Base-by-base conservation (phyloP, 2,329 filamentous ascomycete genomes). In the Dichotomopilus funicola region DNA sequence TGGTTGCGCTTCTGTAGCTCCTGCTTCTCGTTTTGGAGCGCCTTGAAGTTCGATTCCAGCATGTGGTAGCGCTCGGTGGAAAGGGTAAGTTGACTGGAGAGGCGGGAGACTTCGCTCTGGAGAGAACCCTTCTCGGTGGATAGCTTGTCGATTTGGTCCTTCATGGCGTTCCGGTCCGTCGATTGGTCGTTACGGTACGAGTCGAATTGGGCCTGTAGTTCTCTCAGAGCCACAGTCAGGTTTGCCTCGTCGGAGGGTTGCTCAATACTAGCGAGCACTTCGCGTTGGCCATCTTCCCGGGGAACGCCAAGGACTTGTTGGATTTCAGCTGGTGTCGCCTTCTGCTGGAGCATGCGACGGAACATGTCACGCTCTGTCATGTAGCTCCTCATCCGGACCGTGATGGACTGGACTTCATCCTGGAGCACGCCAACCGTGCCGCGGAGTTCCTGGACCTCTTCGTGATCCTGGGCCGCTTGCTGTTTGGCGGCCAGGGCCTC, bases 281-380 rank as follows among this genome's bases (percentile, higher is more conserved):
- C 75, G 40, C 79, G 76, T 47, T 74, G 70, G 47, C 69, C 73
- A 12, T 81, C 79, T 57, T 86, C 82, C 36, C 87, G 73, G 13
- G 88, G 88, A 63, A 86, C 83, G 1, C 87, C 89, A 66, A 95
- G 85, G 49, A 85, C 77, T 1, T 85, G 85, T 12, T 81, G 79
- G 43, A 87, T 75, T 58, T 91, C 86, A 10, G 74, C 77, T 68
- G 81, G 67, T 67, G 80, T 66, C 66, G 77, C 68, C 73, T 85
- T 71, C 59, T 94, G 88, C 62, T 92, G 88, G 35, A 96, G 81
- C 76, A 97, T 91, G 51, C 91, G 90, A 27, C 92, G 86, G 85
- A 96, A 97, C 83, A 96, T 96, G 68, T 99, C 92, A 59, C 94
- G 86, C 73, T 99, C 94, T 65, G 91, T 89, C 68, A 94, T 90